A percentile compares a stretch with the other conserved stretches of the same genome.
These are phyloP conservation scores for Puccinia sorghi DNA, from an alignment of 1,284 basidiomycete genomes.

Conservation along the genomic window DNA sequence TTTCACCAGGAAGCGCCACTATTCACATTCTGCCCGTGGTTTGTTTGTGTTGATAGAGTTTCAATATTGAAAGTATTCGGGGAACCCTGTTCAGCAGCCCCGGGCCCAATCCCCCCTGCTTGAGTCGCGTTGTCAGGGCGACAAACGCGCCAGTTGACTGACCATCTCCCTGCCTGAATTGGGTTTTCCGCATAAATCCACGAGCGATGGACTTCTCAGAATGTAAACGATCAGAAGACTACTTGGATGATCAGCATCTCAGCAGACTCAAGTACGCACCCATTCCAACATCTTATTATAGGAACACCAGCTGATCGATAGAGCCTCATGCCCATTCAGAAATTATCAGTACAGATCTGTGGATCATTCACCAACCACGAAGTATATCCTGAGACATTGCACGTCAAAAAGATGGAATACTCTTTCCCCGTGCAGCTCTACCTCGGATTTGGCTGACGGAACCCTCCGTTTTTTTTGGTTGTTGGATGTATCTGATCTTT, in stretches of 20 bases:
- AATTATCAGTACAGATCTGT: conserved; percentile 45
- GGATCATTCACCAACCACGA: conserved; percentile 42
- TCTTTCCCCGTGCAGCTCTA: background rate
- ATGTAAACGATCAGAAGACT: conserved; percentile 26
- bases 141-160: no score
- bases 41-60: no score
- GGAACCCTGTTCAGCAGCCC: no score
- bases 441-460: conserved; percentile 4
- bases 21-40: no score
- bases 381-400: conserved; percentile 45
- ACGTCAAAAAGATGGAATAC: background rate
- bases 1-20: no score
- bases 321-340: background rate
- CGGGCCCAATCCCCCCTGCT: no score
- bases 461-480: background rate
- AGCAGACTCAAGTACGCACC: conserved; percentile 21
- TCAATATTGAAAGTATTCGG: no score
- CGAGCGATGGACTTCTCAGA: conserved; percentile 29
- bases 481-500: conserved; percentile 7
- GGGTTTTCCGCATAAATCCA: background rate
- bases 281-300: background rate
- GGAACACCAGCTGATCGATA: background rate
- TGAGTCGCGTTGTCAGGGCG: no score
- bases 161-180: background rate
- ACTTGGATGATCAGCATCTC: conserved; percentile 31